Base-by-base conservation (phyloP, 768 basidiomycete genomes). In the Pisolithus microcarpus region DNA sequence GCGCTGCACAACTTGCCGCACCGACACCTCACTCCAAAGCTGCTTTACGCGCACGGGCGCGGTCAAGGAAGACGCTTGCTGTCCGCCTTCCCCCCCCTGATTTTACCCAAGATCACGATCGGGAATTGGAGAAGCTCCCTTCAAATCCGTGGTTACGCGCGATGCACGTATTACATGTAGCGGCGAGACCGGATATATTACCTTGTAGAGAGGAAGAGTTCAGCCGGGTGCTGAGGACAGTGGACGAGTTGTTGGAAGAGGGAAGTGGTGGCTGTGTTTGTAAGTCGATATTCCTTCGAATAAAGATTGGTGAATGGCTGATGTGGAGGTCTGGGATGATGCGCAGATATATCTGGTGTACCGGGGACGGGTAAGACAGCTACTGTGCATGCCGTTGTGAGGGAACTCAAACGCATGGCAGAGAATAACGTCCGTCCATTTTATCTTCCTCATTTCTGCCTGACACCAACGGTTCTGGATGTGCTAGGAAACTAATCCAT, bases 281-380 rank as follows among this genome's bases (percentile, higher is more conserved):
- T 95, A 61, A 63, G 91, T 51, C 43, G 23, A 15, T 49, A 42
- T 40, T 4, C 6, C 46, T 30, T 34, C 45, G 30, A 31, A 31
- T 10, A 7, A 31, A 39, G 37, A 36, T 0, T 13, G 36, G 13
- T 5, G 18, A 49, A 54, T 42, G 43, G 40, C 56, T 23, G 57
- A 46, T 49, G 13, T 3, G 23, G 13, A 9, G 21, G 15, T 43
- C 7, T n/a, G 26, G 48, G 13, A 9, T 7, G 5, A 15, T 7
- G 24, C 52, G 13, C 49, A 97, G 94, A 98, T 67, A 96, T 98
- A 44, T 93, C 94, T 7, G 95, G 96, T 9, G 92, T 97, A 7
- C 96, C 95, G n/a, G 95, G 96, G 7, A 98, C 95, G 2, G 95
- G 96, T 8, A 99, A 98, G 70, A 99, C 96, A 0, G 96, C 96